These are phyloP conservation scores for Hypoxylon rubiginosum DNA, from an alignment of 2,329 filamentous ascomycete genomes.

Conservation along the genomic window DNA sequence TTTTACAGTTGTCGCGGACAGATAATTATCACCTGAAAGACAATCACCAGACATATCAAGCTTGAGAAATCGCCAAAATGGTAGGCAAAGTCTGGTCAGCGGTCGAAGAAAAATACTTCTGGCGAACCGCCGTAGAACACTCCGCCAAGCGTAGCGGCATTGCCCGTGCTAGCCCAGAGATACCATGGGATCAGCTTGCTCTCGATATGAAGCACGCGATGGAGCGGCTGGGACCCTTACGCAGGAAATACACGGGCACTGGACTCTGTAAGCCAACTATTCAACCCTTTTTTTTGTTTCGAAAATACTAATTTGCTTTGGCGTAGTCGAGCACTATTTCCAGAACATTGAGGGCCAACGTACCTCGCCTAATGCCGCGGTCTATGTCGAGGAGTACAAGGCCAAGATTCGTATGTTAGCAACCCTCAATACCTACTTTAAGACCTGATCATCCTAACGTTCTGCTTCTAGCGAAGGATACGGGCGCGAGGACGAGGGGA, in stretches of 20 bases:
- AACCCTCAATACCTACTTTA: not conserved
- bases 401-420: constrained; percentile 39
- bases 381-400: constrained; percentile 54
- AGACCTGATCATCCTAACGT: constrained; percentile 3
- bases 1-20: not conserved
- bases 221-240: constrained; percentile 48
- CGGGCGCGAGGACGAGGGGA: not conserved
- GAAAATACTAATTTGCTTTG: constrained; percentile 2
- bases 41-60: not conserved
- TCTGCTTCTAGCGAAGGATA: not conserved
- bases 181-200: constrained; percentile 56
- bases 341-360: constrained; percentile 58
- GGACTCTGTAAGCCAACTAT: constrained; percentile 56
- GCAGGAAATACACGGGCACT: constrained; percentile 56
- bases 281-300: not conserved
- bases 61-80: constrained; percentile 51
- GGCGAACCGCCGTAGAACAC: constrained; percentile 56
- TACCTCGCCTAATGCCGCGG: constrained; percentile 54
- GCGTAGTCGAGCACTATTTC: constrained; percentile 61
- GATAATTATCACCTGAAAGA: constrained; percentile 11
- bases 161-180: constrained; percentile 46
- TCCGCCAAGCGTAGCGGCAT: constrained; percentile 53
- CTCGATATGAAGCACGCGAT: constrained; percentile 56
- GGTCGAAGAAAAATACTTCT: constrained; percentile 65
- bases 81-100: constrained; percentile 65